Base-by-base conservation (phyloP, 306 rosid genomes). In the Adenanthera pavonina region DNA sequence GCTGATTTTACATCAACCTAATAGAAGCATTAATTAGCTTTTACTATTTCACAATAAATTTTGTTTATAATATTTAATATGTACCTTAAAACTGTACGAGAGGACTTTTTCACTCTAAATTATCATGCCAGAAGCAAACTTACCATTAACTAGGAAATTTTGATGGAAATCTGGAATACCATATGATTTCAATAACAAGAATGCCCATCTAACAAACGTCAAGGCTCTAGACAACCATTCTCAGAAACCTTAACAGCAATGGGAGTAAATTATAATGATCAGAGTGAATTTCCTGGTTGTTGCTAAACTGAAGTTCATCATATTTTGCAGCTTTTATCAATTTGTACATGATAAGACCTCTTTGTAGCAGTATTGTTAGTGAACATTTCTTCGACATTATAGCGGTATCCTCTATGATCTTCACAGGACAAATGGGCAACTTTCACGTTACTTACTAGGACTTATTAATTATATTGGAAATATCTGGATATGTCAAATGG, bases 321-420 rank as follows among this genome's bases (percentile, higher is more conserved):
- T 34, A 30, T 34, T 57, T 47, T 69, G 40, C 34, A 61, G 49
- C 79, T 76, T 70, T 52, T 52, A 16, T 80, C 13, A 16, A 69
- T 75, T 69, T 53, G 74, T 38, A 48, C 14, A 52, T 83, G 44
- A 44, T 75, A 61, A 17, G 17, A 80, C 69, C 17, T 47, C 66
- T 48, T 75, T 36, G 52, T 75, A 13, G 74, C 54, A 46, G 34
- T 75, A 25, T 15, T 62, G 57, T 64, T 47, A 43, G 56, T 76
- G 49, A 25, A 51, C 8, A 20, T 78, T 30, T 15, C 67, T 49
- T 69, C 62, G 33, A 19, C 43, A 14, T 69, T 70, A 52, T 68
- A 13, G 69, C 69, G 8, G 60, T 74, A 60, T 75, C 34, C 51
- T 38, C 48, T 54, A 54, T 69, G 81, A 8, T 40, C 46, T 75